Evolutionary conservation across 345 rosid species (phyloP).

Genomic region (Hibiscus mutabilis): DNA sequence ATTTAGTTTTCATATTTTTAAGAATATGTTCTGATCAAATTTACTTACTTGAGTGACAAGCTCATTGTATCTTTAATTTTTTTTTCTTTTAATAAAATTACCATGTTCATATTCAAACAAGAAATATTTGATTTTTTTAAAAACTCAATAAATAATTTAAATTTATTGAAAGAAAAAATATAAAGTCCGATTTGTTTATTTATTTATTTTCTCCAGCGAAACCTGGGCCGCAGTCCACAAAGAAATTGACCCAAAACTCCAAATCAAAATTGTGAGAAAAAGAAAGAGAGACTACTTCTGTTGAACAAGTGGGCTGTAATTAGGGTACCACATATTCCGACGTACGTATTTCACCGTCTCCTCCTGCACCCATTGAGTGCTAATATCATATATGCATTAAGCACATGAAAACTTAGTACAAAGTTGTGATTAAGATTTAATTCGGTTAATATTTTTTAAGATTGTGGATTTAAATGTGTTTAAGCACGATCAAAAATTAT

Average conservation of each 20-base stretch:
- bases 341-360: conserved; percentile 64
- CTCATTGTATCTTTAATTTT: no score
- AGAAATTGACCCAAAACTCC: background rate
- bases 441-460: no score
- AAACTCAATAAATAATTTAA: background rate
- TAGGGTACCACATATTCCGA: conserved; percentile 82
- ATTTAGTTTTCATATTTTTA: no score
- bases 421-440: background rate
- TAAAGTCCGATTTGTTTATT: background rate
- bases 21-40: no score
- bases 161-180: background rate
- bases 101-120: no score
- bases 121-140: background rate
- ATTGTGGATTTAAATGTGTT: no score
- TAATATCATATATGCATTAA: background rate
- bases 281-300: conserved; percentile 45
- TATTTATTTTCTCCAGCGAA: background rate
- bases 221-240: background rate
- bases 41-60: no score
- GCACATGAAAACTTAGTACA: background rate
- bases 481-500: no score
- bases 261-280: background rate
- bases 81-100: no score
- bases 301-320: conserved; percentile 89
- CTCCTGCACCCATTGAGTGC: conserved; percentile 45